A percentile compares a stretch with the other conserved stretches of the same genome.
Conservation (phyloP, 805 yeast species). For the Zygotorulaspora florentina region DNA sequence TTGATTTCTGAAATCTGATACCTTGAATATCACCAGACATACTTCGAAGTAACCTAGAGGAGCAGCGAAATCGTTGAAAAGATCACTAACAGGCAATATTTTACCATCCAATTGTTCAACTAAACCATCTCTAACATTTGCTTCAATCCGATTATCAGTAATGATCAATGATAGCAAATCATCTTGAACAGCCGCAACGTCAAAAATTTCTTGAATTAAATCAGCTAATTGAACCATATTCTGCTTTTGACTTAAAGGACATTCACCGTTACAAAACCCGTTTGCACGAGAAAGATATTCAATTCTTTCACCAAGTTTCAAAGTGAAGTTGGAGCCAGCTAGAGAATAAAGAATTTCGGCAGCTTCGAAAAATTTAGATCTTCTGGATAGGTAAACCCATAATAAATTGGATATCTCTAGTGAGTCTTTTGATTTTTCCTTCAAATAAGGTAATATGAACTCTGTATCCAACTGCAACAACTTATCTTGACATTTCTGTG, state of each 20-base stretch:
- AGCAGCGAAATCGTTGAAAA: constrained; percentile 82
- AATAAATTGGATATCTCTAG: constrained; percentile 73
- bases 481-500: constrained; percentile 71
- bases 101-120: constrained; percentile 53
- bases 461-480: constrained; percentile 78
- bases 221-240: constrained; percentile 67
- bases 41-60: constrained; percentile 84
- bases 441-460: constrained; percentile 70
- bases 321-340: constrained; percentile 67
- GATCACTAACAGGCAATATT: constrained; percentile 67
- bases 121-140: constrained; percentile 48
- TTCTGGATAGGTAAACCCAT: constrained; percentile 85
- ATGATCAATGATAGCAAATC: constrained; percentile 45
- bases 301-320: constrained; percentile 68
- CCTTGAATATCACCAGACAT: constrained; percentile 70
- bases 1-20: constrained; percentile 78
- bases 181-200: constrained; percentile 78
- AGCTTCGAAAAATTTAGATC: constrained; percentile 75
- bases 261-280: constrained; percentile 83
- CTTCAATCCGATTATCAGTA: constrained; percentile 45
- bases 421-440: constrained; percentile 58
- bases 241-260: constrained; percentile 73
- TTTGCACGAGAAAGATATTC: constrained; percentile 88
- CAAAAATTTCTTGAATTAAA: constrained; percentile 72
- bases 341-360: constrained; percentile 72